Conservation (phyloP, 2,329 filamentous ascomycete genomes). For the Lasiodiplodia sp. region DNA sequence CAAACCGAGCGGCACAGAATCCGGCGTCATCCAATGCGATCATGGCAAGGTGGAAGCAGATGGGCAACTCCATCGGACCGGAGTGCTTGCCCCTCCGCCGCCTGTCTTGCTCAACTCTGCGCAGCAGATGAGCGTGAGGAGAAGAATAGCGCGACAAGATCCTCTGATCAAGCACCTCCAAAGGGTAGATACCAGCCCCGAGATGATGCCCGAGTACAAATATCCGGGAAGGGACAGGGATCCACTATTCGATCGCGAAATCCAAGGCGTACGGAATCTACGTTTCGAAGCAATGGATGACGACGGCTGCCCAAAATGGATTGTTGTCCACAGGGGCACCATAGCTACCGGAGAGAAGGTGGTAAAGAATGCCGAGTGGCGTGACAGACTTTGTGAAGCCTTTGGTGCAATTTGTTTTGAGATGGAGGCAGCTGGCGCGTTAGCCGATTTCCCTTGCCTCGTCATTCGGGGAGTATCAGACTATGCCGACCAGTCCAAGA, state of each 20-base stretch:
- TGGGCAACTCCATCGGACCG: constrained; percentile 31
- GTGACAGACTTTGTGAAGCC: background rate
- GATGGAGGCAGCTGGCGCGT: constrained; percentile 32
- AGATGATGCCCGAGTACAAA: background rate
- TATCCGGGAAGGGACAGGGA: constrained; percentile 11
- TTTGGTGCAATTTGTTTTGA: constrained; percentile 32
- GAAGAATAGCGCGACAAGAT: background rate
- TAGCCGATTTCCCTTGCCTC: constrained; percentile 37
- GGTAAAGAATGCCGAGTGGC: background rate
- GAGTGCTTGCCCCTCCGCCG: constrained; percentile 31
- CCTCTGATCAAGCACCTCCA: background rate
- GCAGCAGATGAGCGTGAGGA: background rate
- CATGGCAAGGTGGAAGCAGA: constrained; percentile 32
- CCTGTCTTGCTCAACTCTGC: constrained; percentile 22
- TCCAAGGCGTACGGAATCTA: accelerated
- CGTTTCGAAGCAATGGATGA: background rate
- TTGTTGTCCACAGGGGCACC: background rate
- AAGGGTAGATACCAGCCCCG: background rate
- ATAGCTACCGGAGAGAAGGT: background rate
- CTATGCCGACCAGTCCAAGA: constrained; percentile 39
- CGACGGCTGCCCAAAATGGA: background rate
- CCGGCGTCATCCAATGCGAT: constrained; percentile 39
- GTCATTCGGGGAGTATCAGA: constrained; percentile 39
- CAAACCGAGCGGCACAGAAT: constrained; percentile 30
- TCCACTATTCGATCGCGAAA: background rate